Evolutionary conservation across 192 early-diverging fungal genomes (phyloP).

Genomic region (Linnemannia exigua): DNA sequence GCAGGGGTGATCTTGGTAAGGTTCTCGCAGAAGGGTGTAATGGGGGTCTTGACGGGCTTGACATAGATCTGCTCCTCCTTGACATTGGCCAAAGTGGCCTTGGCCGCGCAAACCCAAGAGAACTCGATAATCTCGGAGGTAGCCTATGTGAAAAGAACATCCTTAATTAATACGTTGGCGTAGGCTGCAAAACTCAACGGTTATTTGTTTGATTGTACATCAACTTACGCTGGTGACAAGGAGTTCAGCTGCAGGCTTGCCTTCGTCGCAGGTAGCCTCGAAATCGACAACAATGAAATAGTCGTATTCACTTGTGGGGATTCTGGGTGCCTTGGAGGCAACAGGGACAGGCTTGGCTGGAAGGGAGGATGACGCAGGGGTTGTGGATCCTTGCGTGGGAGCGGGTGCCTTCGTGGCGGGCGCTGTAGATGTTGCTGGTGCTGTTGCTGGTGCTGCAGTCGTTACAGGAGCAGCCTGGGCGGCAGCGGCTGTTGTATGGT

Average conservation of each 20-base stretch:
- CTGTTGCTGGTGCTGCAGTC: neutral
- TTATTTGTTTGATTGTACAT: conserved; percentile 21
- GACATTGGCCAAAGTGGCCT: conserved; percentile 56
- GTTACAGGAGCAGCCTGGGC: neutral
- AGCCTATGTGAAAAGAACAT: conserved; percentile 56
- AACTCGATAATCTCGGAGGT: conserved; percentile 74
- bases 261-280: conserved; percentile 83
- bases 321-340: conserved; percentile 39
- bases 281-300: conserved; percentile 75
- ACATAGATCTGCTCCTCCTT: conserved; percentile 65
- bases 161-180: neutral
- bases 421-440: conserved; percentile 4
- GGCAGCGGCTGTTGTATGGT: neutral
- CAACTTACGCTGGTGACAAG: conserved; percentile 66
- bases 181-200: too few species aligned
- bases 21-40: conserved; percentile 71
- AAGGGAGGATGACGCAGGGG: conserved; percentile 21
- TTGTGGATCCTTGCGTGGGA: neutral
- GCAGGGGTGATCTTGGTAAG: conserved; percentile 74
- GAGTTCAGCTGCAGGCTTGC: conserved; percentile 68
- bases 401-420: conserved; percentile 7
- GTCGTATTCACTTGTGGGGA: conserved; percentile 60
- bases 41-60: conserved; percentile 62
- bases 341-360: conserved; percentile 33
- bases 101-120: conserved; percentile 64